Conservation (phyloP, 1,284 basidiomycete species). For the Sphaerobolus stellatus region DNA sequence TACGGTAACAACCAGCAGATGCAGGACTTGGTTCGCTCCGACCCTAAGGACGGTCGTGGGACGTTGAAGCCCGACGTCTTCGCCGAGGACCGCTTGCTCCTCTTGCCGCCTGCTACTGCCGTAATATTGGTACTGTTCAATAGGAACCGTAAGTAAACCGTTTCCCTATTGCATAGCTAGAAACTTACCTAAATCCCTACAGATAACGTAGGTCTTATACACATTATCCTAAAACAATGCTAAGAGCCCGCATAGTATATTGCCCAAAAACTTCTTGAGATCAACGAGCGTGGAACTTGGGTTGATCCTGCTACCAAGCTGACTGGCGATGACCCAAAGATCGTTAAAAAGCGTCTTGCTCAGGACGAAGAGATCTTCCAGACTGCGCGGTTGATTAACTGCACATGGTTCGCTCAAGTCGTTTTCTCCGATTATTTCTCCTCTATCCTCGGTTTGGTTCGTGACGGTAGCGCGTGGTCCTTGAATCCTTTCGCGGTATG, state of each 20-base stretch:
- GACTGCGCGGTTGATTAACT: slow-evolving; percentile 73
- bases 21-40: slow-evolving; percentile 59
- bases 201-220: slow-evolving; percentile 62
- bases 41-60: slow-evolving; percentile 58
- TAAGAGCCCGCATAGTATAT: slow-evolving; percentile 57
- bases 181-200: background rate
- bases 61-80: slow-evolving; percentile 69
- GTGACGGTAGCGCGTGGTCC: slow-evolving; percentile 69
- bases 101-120: slow-evolving; percentile 76
- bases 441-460: slow-evolving; percentile 68
- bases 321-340: slow-evolving; percentile 32
- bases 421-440: slow-evolving; percentile 79
- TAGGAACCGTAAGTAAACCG: slow-evolving; percentile 52
- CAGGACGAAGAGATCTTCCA: slow-evolving; percentile 87
- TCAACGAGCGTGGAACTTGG: slow-evolving; percentile 72
- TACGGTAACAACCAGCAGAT: slow-evolving; percentile 69
- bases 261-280: slow-evolving; percentile 69
- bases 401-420: slow-evolving; percentile 62
- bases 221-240: background rate
- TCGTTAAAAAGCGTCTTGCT: slow-evolving; percentile 24
- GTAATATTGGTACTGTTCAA: slow-evolving; percentile 77
- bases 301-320: slow-evolving; percentile 49
- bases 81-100: slow-evolving; percentile 73
- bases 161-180: background rate
- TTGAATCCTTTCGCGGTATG: slow-evolving; percentile 42